These are phyloP conservation scores for Erysimum cheiri DNA, from an alignment of 441 rosid species.

Conservation along the genomic window DNA sequence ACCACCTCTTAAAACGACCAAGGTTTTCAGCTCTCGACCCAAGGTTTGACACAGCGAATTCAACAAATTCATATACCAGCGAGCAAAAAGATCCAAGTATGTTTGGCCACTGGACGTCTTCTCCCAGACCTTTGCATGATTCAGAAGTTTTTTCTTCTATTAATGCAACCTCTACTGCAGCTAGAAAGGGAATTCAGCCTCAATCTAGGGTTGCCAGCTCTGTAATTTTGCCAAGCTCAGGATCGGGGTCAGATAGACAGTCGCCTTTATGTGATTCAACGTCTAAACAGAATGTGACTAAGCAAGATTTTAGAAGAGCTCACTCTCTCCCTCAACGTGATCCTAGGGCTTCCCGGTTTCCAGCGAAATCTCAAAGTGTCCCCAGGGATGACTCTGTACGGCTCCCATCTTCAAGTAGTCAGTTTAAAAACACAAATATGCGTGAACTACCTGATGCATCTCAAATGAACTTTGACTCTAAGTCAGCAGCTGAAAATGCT, in stretches of 20 bases:
- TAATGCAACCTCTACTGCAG: conserved; percentile 51
- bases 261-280: conserved; percentile 53
- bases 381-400: conserved; percentile 45
- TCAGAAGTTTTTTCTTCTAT: conserved; percentile 62
- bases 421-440: conserved; percentile 49
- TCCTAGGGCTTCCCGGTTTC: conserved; percentile 53
- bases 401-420: conserved; percentile 45
- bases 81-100: conserved; percentile 65
- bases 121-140: conserved; percentile 49
- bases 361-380: conserved; percentile 47
- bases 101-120: conserved; percentile 49
- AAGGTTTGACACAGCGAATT: conserved; percentile 55
- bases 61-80: conserved; percentile 53
- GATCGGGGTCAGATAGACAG: conserved; percentile 54
- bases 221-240: conserved; percentile 50
- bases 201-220: conserved; percentile 51
- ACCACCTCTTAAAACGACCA: conserved; percentile 53
- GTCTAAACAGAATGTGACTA: conserved; percentile 57
- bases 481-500: conserved; percentile 44
- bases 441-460: conserved; percentile 55
- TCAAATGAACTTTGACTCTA: conserved; percentile 49
- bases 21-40: conserved; percentile 49
- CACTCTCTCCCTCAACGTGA: conserved; percentile 56
- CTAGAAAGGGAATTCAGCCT: conserved; percentile 57
- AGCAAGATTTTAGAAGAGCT: conserved; percentile 55